These are phyloP conservation scores for Beauveria bassiana DNA, from an alignment of 2,329 filamentous ascomycete species.

Conservation along the genomic window DNA sequence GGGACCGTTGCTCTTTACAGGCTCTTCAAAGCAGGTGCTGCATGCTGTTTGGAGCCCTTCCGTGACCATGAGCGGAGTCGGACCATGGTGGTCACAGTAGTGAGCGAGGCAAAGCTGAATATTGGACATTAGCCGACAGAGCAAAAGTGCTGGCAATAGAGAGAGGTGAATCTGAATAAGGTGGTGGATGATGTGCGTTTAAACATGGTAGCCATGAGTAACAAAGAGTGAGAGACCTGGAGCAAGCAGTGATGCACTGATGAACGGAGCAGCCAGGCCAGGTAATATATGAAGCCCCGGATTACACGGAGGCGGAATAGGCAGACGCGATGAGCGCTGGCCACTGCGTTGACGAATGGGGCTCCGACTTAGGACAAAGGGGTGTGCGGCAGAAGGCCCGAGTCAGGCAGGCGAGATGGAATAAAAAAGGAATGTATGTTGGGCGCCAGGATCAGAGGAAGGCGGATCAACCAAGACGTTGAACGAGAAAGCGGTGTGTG, in stretches of 20 bases:
- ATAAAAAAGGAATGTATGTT: slow-evolving; percentile 1
- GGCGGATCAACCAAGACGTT: slow-evolving; percentile 6
- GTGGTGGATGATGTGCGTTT: slow-evolving; percentile 7
- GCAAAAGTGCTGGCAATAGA: neutral
- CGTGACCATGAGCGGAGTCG: slow-evolving; percentile 62
- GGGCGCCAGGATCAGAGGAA: slow-evolving; percentile 5
- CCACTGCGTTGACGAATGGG: neutral
- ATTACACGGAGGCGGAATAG: slow-evolving; percentile 4
- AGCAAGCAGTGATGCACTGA: too few species aligned
- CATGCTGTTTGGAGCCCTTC: slow-evolving; percentile 57
- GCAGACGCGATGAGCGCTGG: neutral
- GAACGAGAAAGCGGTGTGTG: slow-evolving; percentile 7
- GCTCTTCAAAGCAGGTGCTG: slow-evolving; percentile 46
- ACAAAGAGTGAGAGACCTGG: neutral
- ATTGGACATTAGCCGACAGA: slow-evolving; percentile 23
- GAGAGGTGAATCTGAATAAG: neutral
- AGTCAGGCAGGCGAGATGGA: slow-evolving; percentile 7
- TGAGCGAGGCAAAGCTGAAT: slow-evolving; percentile 61
- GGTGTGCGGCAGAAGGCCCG: slow-evolving; percentile 2
- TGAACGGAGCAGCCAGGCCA: neutral
- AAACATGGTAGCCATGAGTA: neutral
- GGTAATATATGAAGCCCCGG: slow-evolving; percentile 5
- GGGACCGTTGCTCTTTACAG: slow-evolving; percentile 23
- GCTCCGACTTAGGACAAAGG: neutral
- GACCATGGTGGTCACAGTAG: slow-evolving; percentile 64